A percentile compares a stretch with the other conserved stretches of the same genome.
Conservation (phyloP, 768 basidiomycete genomes). For the Lyophyllum decastes region DNA sequence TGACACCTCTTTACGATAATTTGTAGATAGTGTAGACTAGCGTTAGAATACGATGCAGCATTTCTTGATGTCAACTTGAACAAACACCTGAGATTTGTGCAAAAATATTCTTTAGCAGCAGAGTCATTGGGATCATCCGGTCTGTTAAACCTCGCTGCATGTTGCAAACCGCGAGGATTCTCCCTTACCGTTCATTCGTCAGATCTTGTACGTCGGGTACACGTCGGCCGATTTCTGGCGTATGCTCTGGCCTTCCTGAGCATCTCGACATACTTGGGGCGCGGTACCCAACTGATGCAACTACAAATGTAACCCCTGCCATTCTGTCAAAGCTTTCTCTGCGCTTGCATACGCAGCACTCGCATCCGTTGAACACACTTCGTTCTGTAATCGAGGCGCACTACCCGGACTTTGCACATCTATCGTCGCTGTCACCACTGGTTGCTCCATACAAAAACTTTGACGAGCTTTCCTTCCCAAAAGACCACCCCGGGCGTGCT, state of each 20-base stretch:
- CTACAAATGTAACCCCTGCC: conserved; percentile 83
- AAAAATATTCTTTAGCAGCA: neutral
- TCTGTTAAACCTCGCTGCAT: conserved; percentile 9
- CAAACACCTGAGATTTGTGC: conserved; percentile 13
- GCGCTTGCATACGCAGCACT: conserved; percentile 71
- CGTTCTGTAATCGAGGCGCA: conserved; percentile 83
- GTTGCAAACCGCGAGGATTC: conserved; percentile 14
- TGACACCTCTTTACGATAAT: conserved; percentile 21
- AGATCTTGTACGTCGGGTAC: conserved; percentile 1
- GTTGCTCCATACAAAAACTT: conserved; percentile 93
- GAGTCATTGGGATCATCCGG: neutral
- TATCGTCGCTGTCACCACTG: conserved; percentile 82
- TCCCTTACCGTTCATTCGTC: conserved; percentile 4
- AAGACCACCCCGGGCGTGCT: conserved; percentile 90
- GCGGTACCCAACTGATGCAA: conserved; percentile 72
- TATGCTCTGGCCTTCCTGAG: conserved; percentile 17
- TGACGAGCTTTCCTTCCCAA: conserved; percentile 92
- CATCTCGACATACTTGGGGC: conserved; percentile 59
- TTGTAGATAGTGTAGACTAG: conserved; percentile 40
- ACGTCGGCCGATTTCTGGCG: conserved; percentile 12
- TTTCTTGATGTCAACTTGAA: conserved; percentile 19
- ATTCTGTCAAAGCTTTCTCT: conserved; percentile 82
- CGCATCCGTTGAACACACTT: conserved; percentile 87
- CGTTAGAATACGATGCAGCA: conserved; percentile 11
- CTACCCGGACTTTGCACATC: conserved; percentile 70